Evolutionary conservation across 306 rosid genomes (phyloP).

Genomic region (Herpetospermum pedunculosum): DNA sequence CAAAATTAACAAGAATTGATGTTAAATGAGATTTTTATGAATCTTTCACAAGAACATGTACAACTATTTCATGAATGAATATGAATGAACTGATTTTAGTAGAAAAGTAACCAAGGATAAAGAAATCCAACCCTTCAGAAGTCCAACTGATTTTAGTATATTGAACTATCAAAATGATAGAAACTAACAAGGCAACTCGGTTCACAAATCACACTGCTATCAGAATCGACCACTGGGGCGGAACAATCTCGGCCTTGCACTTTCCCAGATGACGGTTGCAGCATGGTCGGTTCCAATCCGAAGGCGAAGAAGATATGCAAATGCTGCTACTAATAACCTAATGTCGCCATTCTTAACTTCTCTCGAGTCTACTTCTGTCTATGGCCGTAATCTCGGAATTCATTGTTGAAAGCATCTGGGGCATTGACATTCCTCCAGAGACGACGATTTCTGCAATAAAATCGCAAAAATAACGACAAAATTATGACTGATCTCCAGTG

Average conservation of each 20-base stretch:
- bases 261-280: constrained; percentile 5
- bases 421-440: constrained; percentile 95
- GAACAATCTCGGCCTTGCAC: neutral
- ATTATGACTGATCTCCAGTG: neutral
- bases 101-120: neutral
- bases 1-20: neutral
- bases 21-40: neutral
- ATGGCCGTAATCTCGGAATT: constrained; percentile 33
- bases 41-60: neutral
- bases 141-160: neutral
- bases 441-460: constrained; percentile 70
- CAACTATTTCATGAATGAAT: constrained; percentile 7
- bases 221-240: neutral
- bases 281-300: constrained; percentile 8
- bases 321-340: constrained; percentile 17
- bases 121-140: neutral
- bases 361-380: constrained; percentile 34
- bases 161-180: neutral
- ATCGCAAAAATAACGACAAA: neutral
- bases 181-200: neutral
- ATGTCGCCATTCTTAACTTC: constrained; percentile 31
- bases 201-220: constrained; percentile 4
- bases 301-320: constrained; percentile 7
- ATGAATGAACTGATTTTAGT: neutral
- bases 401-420: constrained; percentile 61